phyloP scores from a whole-genome alignment of 345 rosid species.

The Eucalyptus erythrocorys region DNA sequence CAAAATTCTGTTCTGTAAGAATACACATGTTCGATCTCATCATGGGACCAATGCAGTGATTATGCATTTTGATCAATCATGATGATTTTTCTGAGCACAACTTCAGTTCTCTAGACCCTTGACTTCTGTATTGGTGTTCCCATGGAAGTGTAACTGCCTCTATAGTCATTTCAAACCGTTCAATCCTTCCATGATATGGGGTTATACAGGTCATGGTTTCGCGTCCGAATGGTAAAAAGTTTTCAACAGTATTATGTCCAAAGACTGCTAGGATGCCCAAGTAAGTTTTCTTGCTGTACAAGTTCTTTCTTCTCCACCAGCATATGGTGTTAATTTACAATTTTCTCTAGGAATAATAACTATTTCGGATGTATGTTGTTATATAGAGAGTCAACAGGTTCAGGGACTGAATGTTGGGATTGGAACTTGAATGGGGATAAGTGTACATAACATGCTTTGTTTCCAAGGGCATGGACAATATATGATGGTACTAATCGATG shows the following conservation, averaged over 20 bases:
- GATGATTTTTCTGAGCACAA: not conserved
- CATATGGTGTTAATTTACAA: not conserved
- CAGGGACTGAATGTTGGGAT: conserved; percentile 72
- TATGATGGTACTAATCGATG: conserved; percentile 49
- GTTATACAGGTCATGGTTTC: conserved; percentile 63
- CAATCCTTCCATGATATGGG: not conserved
- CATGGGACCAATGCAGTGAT: not conserved
- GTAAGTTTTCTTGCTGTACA: conserved; percentile 22
- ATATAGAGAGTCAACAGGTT: conserved; percentile 18
- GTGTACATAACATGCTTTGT: conserved; percentile 86
- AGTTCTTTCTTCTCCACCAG: not conserved
- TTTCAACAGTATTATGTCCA: conserved; percentile 69
- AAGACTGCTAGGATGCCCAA: conserved; percentile 24
- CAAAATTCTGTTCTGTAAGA: not conserved
- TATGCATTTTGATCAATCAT: not conserved
- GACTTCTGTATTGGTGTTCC: not conserved
- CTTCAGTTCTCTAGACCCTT: not conserved
- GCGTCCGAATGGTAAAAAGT: conserved; percentile 55
- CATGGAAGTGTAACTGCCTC: not conserved
- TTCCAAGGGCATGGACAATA: conserved; percentile 90
- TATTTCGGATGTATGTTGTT: not conserved
- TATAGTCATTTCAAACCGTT: not conserved
- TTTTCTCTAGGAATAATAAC: not conserved
- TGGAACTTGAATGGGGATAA: conserved; percentile 80
- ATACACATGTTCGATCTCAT: not conserved